These are phyloP conservation scores for Pisolithus sp. DNA, from an alignment of 768 basidiomycete genomes.

Conservation along the genomic window DNA sequence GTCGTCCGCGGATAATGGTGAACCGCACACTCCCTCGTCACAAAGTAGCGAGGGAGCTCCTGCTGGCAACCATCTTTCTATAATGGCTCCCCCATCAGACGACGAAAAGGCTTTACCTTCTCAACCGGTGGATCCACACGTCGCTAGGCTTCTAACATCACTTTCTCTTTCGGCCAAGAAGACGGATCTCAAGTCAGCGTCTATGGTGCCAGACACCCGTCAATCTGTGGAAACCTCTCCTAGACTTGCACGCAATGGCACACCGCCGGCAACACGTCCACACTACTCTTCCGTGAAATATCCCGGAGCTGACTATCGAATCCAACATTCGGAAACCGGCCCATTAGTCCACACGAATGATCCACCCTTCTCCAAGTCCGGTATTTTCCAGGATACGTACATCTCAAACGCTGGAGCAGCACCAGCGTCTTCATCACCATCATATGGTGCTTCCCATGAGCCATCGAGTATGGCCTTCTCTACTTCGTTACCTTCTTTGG, in stretches of 20 bases:
- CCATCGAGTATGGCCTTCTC: background rate
- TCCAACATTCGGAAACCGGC: background rate
- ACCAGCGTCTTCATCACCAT: constrained; percentile 1
- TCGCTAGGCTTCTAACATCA: constrained; percentile 59
- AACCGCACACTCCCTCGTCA: constrained; percentile 61
- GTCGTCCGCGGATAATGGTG: constrained; percentile 54
- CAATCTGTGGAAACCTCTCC: background rate
- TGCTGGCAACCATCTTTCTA: constrained; percentile 9
- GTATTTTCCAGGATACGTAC: background rate
- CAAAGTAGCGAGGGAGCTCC: constrained; percentile 40
- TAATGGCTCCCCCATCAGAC: constrained; percentile 28
- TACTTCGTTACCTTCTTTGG: constrained; percentile 8
- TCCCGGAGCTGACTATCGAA: background rate
- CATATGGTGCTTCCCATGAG: constrained; percentile 3
- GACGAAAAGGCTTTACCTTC: constrained; percentile 22
- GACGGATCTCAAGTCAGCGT: constrained; percentile 9
- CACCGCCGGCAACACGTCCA: constrained; percentile 7
- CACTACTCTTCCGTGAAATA: constrained; percentile 7
- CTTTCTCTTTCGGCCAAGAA: constrained; percentile 50
- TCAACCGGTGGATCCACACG: constrained; percentile 55
- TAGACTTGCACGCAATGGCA: constrained; percentile 1
- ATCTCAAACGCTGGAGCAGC: background rate
- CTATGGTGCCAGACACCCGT: background rate
- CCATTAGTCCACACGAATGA: too few relatives aligned
- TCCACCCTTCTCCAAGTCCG: too few relatives aligned